Base-by-base conservation (phyloP, 305 asterid genomes). In the Plantago lanceolata region DNA sequence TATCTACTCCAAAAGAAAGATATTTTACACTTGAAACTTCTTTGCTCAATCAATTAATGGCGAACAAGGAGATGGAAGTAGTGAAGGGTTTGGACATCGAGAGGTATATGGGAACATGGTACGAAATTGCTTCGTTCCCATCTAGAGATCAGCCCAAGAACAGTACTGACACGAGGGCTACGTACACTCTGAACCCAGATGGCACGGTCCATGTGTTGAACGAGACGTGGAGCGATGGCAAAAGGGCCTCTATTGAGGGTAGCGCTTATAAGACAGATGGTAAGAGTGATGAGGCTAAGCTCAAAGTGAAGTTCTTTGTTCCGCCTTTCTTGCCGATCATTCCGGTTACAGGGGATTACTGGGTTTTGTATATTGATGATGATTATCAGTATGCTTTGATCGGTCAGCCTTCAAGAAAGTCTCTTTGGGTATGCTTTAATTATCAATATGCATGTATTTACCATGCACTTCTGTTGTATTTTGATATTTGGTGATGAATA, bases 101-200 rank as follows among this genome's bases (percentile, higher is more conserved):
- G 67, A 76, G 67, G 53, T 84, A 84, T 71, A 84, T 84, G 88
- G 92, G 88, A 0, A 76, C 82, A 17, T 84, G 92, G 88, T 84
- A 82, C 45, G 92, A 84, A 61, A 72, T 84, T 2, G 92, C 88
- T 9, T 82, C 92, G 33, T 80, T 84, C 21, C 92, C 83, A 2
- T 74, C 83, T 0, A 12, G 66, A 2, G 74, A 72, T 69, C 84
- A 82, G 76, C 92, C 92, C 33, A 84, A 67, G 47, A 73, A 26
- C 44, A 81, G 86, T 1, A 68, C 6, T 16, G 80, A 82, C 67
- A 84, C 92, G 0, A 71, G 92, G 73, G 88, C 92, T 4, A 84
- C 85, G 2, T 84, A 84, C 69, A 75, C 69, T 15, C 75, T 84
- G 20, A 80, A 80, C 5, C 24, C 79, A 8, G 86, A 80, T 48